These are phyloP conservation scores for Botrytis deweyae DNA, from an alignment of 2,329 filamentous ascomycete genomes.

Conservation along the genomic window DNA sequence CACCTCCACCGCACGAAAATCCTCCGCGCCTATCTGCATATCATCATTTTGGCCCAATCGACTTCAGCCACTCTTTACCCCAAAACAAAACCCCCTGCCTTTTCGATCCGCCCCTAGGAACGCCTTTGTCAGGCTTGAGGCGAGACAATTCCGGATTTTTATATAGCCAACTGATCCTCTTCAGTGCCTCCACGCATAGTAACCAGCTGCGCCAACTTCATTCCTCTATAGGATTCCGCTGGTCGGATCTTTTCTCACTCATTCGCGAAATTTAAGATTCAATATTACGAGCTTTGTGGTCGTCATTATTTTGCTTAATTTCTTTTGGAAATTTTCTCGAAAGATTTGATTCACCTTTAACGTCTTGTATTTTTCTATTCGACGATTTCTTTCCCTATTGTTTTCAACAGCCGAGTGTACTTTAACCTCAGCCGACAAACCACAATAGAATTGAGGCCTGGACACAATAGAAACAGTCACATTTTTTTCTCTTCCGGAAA, in stretches of 20 bases:
- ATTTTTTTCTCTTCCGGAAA: neutral
- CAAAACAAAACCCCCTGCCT: slow-evolving; percentile 2
- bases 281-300: slow-evolving; percentile 20
- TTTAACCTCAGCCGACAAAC: slow-evolving; percentile 16
- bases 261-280: slow-evolving; percentile 19
- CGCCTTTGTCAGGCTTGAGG: slow-evolving; percentile 21
- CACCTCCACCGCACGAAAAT: slow-evolving; percentile 14
- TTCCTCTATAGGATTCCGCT: slow-evolving; percentile 21
- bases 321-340: slow-evolving; percentile 5
- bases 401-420: slow-evolving; percentile 7
- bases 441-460: slow-evolving; percentile 15
- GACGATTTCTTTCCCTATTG: slow-evolving; percentile 12
- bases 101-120: slow-evolving; percentile 10
- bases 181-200: slow-evolving; percentile 16
- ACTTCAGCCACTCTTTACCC: slow-evolving; percentile 16
- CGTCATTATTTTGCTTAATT: slow-evolving; percentile 14
- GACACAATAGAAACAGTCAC: slow-evolving; percentile 21
- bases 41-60: slow-evolving; percentile 13
- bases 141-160: slow-evolving; percentile 19
- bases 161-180: slow-evolving; percentile 24
- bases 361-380: slow-evolving; percentile 6
- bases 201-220: slow-evolving; percentile 22
- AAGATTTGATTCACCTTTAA: slow-evolving; percentile 20
- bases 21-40: slow-evolving; percentile 22
- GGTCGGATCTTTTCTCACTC: slow-evolving; percentile 23